Conservation (phyloP, 2,329 filamentous ascomycete species). For the Scytalidium sp. region DNA sequence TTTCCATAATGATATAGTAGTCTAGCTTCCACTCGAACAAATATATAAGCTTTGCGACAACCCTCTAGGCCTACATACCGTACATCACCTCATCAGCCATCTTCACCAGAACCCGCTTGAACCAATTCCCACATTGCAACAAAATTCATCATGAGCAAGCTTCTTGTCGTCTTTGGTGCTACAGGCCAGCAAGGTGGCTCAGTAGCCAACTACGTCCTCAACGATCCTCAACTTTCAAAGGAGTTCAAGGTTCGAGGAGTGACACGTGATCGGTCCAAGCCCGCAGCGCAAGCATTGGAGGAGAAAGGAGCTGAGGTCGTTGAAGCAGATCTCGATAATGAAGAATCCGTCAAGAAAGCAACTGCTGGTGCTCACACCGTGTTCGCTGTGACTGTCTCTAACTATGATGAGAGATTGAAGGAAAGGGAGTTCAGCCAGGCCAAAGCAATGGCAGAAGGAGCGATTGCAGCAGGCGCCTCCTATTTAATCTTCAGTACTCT, state of each 20-base stretch:
- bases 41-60: too few species aligned
- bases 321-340: slow-evolving; percentile 37
- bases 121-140: neutral
- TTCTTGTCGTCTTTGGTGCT: slow-evolving; percentile 46
- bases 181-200: slow-evolving; percentile 51
- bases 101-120: neutral
- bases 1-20: too few species aligned
- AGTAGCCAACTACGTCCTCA: slow-evolving; percentile 41
- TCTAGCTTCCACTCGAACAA: too few species aligned
- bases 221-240: slow-evolving; percentile 39
- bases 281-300: slow-evolving; percentile 13
- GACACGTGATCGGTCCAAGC: slow-evolving; percentile 38
- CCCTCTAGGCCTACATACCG: too few species aligned
- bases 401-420: slow-evolving; percentile 28
- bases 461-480: slow-evolving; percentile 34
- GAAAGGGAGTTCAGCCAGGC: slow-evolving; percentile 16
- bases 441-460: slow-evolving; percentile 40
- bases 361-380: slow-evolving; percentile 43
- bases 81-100: neutral
- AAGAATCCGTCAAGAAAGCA: slow-evolving; percentile 35
- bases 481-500: slow-evolving; percentile 42
- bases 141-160: slow-evolving; percentile 16
- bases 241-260: slow-evolving; percentile 47
- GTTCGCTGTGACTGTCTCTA: slow-evolving; percentile 43
- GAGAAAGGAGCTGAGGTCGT: slow-evolving; percentile 29